Evolutionary conservation across 495 filamentous ascomycete genomes (phyloP).

Genomic region (Neohortaea acidophila): DNA sequence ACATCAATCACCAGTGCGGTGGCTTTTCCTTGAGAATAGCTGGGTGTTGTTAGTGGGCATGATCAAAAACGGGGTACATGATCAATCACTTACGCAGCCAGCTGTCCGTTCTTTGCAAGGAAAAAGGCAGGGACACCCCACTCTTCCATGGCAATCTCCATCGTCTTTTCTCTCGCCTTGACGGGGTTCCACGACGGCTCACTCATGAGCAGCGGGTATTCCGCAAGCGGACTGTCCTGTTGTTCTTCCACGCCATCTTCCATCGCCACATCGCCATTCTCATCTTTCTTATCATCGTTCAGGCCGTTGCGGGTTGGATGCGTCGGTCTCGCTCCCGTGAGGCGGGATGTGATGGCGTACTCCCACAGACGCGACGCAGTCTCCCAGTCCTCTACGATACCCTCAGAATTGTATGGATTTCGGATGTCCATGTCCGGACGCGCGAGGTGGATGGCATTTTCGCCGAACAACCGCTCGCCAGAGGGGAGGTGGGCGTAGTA

Average conservation of each 20-base stretch:
- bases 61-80: too few species aligned
- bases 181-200: slow-evolving; percentile 82
- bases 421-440: slow-evolving; percentile 59
- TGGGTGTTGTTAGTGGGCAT: too few species aligned
- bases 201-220: slow-evolving; percentile 85
- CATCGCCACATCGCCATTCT: slow-evolving; percentile 27
- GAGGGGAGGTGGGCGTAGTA: slow-evolving; percentile 57
- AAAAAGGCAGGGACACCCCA: slow-evolving; percentile 93
- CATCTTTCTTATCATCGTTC: slow-evolving; percentile 40
- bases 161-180: slow-evolving; percentile 77
- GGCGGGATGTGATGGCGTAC: slow-evolving; percentile 62
- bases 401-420: slow-evolving; percentile 82
- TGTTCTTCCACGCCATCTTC: slow-evolving; percentile 59
- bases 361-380: slow-evolving; percentile 81
- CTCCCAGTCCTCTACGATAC: slow-evolving; percentile 93
- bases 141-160: slow-evolving; percentile 89
- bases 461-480: slow-evolving; percentile 58
- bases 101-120: slow-evolving; percentile 53
- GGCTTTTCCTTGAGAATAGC: slow-evolving; percentile 82
- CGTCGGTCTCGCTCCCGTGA: slow-evolving; percentile 48
- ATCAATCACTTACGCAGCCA: slow-evolving; percentile 48
- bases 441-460: slow-evolving; percentile 68
- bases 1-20: slow-evolving; percentile 85
- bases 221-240: slow-evolving; percentile 63
- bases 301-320: slow-evolving; percentile 58